Evolutionary conservation across 129 eudicot species (phyloP), one percentile per base, ranked within the genome.

Genomic region (Lonicera japonica): DNA sequence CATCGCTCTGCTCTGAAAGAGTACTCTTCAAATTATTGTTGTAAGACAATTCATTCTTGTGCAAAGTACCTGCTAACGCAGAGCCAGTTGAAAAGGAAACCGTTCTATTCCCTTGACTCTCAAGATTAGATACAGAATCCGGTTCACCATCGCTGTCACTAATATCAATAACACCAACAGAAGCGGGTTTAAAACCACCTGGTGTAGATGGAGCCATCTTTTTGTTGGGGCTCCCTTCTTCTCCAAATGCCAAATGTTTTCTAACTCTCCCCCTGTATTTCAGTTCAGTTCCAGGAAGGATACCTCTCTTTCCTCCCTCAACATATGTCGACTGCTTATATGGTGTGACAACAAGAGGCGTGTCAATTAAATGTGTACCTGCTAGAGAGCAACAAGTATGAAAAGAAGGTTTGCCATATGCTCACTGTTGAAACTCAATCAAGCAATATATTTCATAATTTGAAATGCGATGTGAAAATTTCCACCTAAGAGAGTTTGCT

Each of bases 201-300:
- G 95, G 88, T n/a, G 90, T 85, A 39, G 79, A 60, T 6, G 94
- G 94, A 25, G 78, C 67, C 63, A 82, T 63, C 34, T 70, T 79
- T 70, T 64, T 72, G 20, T 41, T 36, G 20, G 80, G 60, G 58
- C 60, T 73, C 62, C 65, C 75, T 68, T 60, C 72, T 68, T 60
- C 72, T 60, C 66, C 73, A 69, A 68, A 79, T 22, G 21, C 34
- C 57, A 88, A 65, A 21, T 62, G 64, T 20, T 73, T 84, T 61
- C 80, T 71, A 23, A 61, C 83, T 54, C 52, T 63, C 57, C 38
- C 54, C 25, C 15, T 38, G 60, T 43, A 19, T 19, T 52, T 59
- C 52, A 63, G 5, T 22, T 65, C 62, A 21, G 48, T 46, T 12
- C 61, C 63, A 56, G 47, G 17, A 38, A 39, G 18, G 19, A 38